Percentiles rank a stretch among this genome's conserved stretches.
These are phyloP conservation scores for Schizopora paradoxa DNA, from an alignment of 1,284 basidiomycete species.

Conservation along the genomic window DNA sequence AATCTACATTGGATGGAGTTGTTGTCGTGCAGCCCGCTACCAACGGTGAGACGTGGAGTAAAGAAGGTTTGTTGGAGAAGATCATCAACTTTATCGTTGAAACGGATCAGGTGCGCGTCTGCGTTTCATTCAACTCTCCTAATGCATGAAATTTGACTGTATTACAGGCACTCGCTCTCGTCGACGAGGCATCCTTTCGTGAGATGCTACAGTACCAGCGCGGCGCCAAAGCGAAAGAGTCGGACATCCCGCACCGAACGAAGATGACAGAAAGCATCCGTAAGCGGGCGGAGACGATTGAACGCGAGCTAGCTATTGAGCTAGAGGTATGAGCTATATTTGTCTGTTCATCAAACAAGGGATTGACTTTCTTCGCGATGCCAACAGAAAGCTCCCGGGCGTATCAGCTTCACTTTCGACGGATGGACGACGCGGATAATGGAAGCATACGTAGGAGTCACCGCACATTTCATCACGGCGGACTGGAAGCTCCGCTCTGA, in stretches of 20 bases:
- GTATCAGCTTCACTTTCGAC: slow-evolving; percentile 2
- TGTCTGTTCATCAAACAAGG: no score
- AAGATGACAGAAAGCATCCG: not conserved
- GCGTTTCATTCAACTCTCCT: not conserved
- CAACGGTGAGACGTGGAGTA: not conserved
- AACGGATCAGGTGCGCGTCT: not conserved
- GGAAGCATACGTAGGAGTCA: slow-evolving; percentile 5
- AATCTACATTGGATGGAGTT: no score
- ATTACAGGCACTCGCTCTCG: not conserved
- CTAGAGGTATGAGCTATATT: not conserved
- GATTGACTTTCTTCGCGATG: not conserved
- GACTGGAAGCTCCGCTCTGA: slow-evolving; percentile 2
- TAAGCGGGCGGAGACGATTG: not conserved
- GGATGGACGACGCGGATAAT: slow-evolving; percentile 6
- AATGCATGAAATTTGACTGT: not conserved
- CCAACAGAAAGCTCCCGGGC: not conserved
- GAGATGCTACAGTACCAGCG: not conserved
- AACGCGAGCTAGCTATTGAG: not conserved
- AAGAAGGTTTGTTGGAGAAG: not conserved
- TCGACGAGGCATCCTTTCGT: not conserved
- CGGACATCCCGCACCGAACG: not conserved
- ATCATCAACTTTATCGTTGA: not conserved
- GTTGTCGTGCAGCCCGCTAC: no score
- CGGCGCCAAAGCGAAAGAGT: not conserved
- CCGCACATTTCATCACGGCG: slow-evolving; percentile 1